Base-by-base conservation (phyloP, 139 green algal genomes). In the Spirogloea muscicola region DNA sequence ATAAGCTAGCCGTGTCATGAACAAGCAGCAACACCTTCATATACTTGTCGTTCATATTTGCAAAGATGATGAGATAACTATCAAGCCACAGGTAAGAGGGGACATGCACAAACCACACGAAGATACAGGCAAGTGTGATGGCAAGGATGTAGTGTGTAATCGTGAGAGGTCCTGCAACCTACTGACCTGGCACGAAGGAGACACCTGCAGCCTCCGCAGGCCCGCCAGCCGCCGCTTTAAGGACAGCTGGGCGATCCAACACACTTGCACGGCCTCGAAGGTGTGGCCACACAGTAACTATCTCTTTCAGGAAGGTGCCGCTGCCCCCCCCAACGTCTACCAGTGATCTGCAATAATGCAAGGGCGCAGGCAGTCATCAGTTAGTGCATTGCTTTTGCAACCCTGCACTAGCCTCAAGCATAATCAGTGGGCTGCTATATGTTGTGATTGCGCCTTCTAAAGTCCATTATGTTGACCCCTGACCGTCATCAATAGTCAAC, bases 271-370 rank as follows among this genome's bases (percentile, higher is more conserved):
- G 38, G 52, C 7, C 7, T 62, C 7, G 5, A 43, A 62, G 9
- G 18, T 31, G 5, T 6, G 52, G 52, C 6, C 7, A 62, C 18
- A 43, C 7, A 7, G 38, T 62, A 6, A 62, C 18, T 21, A 62
- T 5, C 9, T 5, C 7, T 5, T 33, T 7, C 52, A 62, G 38
- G 6, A 62, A 62, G 52, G 31, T 33, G 7, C 52, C 52, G 7
- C 5, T 7, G 5, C 52, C 52, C 5, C 52, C 52, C 40, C 52
- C 52, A 62, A 62, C 52, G 40, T 62, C 52, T 6, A 62, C 52
- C 18, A 62, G 38, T 6, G 52, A 62, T 33, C 52, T 62, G 52
- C 52, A 39, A 21, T 55, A 21, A 55, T 31, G 46, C 21, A 55
- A 55, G 40, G 31, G 31, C 9, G 5, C 37, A 5, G 9, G 6